These are phyloP conservation scores for Diaporthe eres DNA, from an alignment of 2,329 filamentous ascomycete genomes.

Conservation along the genomic window DNA sequence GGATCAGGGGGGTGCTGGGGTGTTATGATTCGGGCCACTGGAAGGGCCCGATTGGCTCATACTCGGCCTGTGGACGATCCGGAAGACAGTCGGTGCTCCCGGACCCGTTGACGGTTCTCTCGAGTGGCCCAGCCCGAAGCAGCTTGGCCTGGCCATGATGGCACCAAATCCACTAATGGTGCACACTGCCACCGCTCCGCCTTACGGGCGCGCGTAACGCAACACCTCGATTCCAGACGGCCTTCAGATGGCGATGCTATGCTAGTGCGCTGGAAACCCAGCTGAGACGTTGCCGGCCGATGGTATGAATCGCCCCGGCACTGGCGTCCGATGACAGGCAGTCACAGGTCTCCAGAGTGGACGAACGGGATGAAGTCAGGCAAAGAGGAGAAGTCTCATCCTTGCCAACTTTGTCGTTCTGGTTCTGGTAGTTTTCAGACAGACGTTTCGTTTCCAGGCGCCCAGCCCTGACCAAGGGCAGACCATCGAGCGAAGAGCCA, in stretches of 20 bases:
- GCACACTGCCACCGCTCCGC: constrained; percentile 26
- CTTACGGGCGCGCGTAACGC: constrained; percentile 5
- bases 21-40: constrained; percentile 25
- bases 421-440: not conserved
- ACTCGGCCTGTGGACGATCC: constrained; percentile 26
- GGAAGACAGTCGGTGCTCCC: constrained; percentile 26
- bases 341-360: constrained; percentile 9
- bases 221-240: not conserved
- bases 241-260: constrained; percentile 2
- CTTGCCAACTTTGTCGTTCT: not conserved
- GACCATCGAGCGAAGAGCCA: constrained; percentile 1
- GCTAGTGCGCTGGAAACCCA: not conserved
- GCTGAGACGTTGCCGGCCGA: constrained; percentile 16
- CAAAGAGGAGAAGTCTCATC: not conserved
- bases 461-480: not conserved
- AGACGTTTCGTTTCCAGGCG: not conserved
- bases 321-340: not conserved
- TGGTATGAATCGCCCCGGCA: not conserved
- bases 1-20: constrained; percentile 17
- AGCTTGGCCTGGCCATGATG: not conserved
- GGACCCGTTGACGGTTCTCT: constrained; percentile 22
- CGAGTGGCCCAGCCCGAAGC: constrained; percentile 4
- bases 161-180: not conserved
- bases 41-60: constrained; percentile 25
- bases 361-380: constrained; percentile 8